Evolutionary conservation across 495 filamentous ascomycete genomes (phyloP).

Genomic region (Aspergillus wentii): DNA sequence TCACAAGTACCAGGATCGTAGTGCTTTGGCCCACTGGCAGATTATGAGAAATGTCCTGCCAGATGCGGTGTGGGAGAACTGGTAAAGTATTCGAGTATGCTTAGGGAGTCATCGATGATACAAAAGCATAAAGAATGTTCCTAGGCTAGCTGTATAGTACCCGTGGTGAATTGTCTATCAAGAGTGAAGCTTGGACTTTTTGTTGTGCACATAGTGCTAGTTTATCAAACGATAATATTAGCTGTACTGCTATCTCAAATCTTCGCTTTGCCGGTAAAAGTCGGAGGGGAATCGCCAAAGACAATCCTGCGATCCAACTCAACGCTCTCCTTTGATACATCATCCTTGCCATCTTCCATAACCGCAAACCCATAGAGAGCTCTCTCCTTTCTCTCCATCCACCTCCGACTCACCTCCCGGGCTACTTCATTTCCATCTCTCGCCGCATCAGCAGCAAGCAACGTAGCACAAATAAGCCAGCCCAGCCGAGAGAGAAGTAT

Average conservation of each 20-base stretch:
- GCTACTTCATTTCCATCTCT: conserved; percentile 14
- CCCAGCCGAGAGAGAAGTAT: conserved; percentile 9
- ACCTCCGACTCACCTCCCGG: conserved; percentile 8
- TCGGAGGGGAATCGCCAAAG: conserved; percentile 60
- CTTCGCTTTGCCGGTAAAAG: too few species aligned
- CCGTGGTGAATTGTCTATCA: too few species aligned
- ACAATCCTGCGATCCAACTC: conserved; percentile 62
- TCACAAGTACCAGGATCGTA: conserved; percentile 63
- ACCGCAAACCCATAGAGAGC: conserved; percentile 1
- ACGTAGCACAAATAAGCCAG: conserved; percentile 10
- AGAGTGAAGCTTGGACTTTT: too few species aligned
- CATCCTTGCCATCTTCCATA: conserved; percentile 1
- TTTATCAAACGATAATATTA: too few species aligned
- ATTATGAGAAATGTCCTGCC: conserved; percentile 88
- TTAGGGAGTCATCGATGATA: too few species aligned
- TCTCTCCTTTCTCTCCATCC: conserved; percentile 5
- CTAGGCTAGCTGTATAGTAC: not conserved
- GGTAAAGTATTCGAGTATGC: too few species aligned
- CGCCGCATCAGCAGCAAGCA: conserved; percentile 12
- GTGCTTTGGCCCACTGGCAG: conserved; percentile 79
- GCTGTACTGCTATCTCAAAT: too few species aligned
- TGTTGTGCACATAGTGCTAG: too few species aligned
- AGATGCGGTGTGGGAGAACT: conserved; percentile 76
- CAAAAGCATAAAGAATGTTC: too few species aligned
- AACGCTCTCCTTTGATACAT: conserved; percentile 56